Conservation (phyloP, 2,329 filamentous ascomycete species). For the Hypoxylon sp. region DNA sequence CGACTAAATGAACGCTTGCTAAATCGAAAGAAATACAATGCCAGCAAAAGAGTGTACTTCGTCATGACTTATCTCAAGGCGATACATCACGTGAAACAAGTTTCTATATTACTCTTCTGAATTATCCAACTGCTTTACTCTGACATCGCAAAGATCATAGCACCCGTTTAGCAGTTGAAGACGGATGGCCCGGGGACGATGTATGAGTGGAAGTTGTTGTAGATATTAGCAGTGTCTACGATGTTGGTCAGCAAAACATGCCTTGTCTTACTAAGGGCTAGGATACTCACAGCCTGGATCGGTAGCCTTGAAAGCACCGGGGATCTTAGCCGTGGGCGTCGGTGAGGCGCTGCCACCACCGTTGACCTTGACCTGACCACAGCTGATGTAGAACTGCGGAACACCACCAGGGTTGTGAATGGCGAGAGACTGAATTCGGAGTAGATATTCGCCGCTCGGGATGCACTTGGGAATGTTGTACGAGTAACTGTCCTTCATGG, state of each 20-base stretch:
- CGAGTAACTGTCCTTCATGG: constrained; percentile 55
- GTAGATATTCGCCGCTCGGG: constrained; percentile 69
- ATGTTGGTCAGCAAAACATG: constrained; percentile 1
- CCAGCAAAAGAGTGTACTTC: constrained; percentile 19
- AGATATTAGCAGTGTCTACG: constrained; percentile 51
- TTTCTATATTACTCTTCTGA: not conserved
- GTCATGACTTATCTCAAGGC: constrained; percentile 13
- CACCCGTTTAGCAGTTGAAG: constrained; percentile 45
- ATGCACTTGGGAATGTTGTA: constrained; percentile 66
- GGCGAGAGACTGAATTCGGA: constrained; percentile 72
- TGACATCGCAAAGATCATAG: not conserved
- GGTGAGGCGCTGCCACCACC: constrained; percentile 58
- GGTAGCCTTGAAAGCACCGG: constrained; percentile 60
- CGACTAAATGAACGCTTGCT: constrained; percentile 9
- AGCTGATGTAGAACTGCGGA: constrained; percentile 64
- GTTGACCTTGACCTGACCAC: constrained; percentile 62
- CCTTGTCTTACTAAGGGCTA: not conserved
- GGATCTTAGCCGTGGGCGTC: constrained; percentile 57
- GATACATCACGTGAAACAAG: constrained; percentile 22
- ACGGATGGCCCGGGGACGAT: constrained; percentile 50
- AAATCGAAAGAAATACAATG: constrained; percentile 10
- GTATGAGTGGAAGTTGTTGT: constrained; percentile 51
- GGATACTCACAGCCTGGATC: constrained; percentile 58
- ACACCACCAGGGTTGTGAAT: constrained; percentile 68
- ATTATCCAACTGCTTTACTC: not conserved